Conservation (phyloP, 1,284 basidiomycete genomes). For the Stygiomarasmius scandens region DNA sequence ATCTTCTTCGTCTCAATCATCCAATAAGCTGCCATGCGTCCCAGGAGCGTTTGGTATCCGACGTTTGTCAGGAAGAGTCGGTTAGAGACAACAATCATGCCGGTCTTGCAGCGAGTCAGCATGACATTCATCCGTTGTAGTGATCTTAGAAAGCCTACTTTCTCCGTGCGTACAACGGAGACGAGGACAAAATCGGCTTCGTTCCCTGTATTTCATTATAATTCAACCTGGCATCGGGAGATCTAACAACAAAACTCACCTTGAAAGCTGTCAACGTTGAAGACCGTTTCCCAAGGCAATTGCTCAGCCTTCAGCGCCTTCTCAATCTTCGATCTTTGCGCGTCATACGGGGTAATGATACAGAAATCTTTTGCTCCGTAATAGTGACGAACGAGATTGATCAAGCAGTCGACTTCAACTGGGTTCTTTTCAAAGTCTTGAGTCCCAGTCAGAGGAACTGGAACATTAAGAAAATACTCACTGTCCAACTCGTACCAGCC, state of each 20-base stretch:
- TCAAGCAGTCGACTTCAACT: slow-evolving; percentile 41
- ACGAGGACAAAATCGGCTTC: slow-evolving; percentile 47
- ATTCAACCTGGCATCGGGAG: background rate
- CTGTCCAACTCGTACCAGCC: slow-evolving; percentile 47
- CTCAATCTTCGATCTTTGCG: slow-evolving; percentile 49
- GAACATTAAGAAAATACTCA: slow-evolving; percentile 25
- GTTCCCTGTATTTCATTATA: slow-evolving; percentile 33
- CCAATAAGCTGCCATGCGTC: slow-evolving; percentile 29
- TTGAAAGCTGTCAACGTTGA: slow-evolving; percentile 59
- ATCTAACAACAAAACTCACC: slow-evolving; percentile 27
- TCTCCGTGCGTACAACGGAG: slow-evolving; percentile 43
- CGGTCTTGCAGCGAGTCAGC: slow-evolving; percentile 48
- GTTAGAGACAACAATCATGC: slow-evolving; percentile 48
- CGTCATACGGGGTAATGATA: slow-evolving; percentile 61
- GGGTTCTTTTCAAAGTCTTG: slow-evolving; percentile 37
- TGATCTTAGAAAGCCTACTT: slow-evolving; percentile 44
- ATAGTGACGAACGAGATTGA: slow-evolving; percentile 46
- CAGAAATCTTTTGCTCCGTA: slow-evolving; percentile 38
- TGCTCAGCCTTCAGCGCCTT: slow-evolving; percentile 35
- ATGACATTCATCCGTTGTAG: slow-evolving; percentile 48
- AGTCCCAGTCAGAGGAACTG: background rate
- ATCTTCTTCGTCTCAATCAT: background rate
- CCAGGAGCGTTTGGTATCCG: slow-evolving; percentile 39
- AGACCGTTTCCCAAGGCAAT: slow-evolving; percentile 46
- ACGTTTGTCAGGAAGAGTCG: slow-evolving; percentile 33